phyloP scores from a whole-genome alignment of 768 basidiomycete genomes.

The Phlebiopsis flavidoalba region DNA sequence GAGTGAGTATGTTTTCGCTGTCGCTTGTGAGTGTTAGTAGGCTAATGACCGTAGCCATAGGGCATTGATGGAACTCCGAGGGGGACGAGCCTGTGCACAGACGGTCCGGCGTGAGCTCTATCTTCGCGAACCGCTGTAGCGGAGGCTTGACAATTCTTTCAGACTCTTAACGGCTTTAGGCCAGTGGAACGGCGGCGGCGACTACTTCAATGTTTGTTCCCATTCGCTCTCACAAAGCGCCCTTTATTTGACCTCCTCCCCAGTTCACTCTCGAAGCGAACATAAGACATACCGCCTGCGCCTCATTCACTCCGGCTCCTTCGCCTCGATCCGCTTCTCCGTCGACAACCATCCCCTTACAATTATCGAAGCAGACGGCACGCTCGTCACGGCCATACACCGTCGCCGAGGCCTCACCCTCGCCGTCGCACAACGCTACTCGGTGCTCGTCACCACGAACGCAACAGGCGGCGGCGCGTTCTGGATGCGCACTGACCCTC shows the following conservation, averaged over 20 bases:
- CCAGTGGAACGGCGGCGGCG: conserved; percentile 28
- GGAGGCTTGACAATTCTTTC: not conserved
- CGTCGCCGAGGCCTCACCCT: conserved; percentile 34
- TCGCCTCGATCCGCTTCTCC: conserved; percentile 40
- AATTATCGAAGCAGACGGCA: conserved; percentile 47
- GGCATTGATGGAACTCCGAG: conserved; percentile 27
- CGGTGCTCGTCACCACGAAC: conserved; percentile 40
- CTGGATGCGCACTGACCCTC: conserved; percentile 33
- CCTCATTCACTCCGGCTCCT: conserved; percentile 41
- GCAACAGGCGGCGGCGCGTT: conserved; percentile 31
- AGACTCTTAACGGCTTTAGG: conserved; percentile 30
- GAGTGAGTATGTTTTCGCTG: conserved; percentile 9
- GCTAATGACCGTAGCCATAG: conserved; percentile 13
- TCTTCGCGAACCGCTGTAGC: not conserved
- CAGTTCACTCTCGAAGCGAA: conserved; percentile 32
- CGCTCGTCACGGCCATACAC: conserved; percentile 30
- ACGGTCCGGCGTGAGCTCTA: conserved; percentile 23
- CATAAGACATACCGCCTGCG: conserved; percentile 42
- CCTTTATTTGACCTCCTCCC: conserved; percentile 16
- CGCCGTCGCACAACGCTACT: conserved; percentile 46
- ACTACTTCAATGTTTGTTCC: conserved; percentile 22
- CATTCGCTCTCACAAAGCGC: not conserved
- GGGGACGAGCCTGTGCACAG: conserved; percentile 31
- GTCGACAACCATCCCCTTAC: conserved; percentile 42
- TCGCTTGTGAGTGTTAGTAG: conserved; percentile 22